Evolutionary conservation across 2,329 filamentous ascomycete species (phyloP), one percentile per base, ranked within the genome.

Genomic region (Cordyceps pruinosa): DNA sequence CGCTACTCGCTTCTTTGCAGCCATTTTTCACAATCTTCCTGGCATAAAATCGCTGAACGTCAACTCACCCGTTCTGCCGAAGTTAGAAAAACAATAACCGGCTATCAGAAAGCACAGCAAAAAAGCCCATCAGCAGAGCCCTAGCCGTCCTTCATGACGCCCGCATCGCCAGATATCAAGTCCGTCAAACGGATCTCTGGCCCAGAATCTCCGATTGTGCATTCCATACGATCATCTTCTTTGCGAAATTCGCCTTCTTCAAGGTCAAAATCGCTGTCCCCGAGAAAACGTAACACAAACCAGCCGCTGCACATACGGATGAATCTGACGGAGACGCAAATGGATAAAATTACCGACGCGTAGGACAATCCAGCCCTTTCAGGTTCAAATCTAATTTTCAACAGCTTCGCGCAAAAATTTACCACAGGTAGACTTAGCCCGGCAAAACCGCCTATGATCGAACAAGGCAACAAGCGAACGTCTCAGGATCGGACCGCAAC

Each of bases 341-440:
- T 80, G 69, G 73, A 79, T 57, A 75, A 70, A 58, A 68, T 80
- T 44, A 73, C 77, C 4, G 70, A 75, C 48, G 74, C 71, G 77
- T 79, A 69, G 59, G 74, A 52, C 21, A 10, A 32, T 13, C 3
- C 50, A 37, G 21, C 17, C 13, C 6, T 23, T n/a, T 41, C 13
- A 37, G 44, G 12, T 19, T 45, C 21, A 34, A 21, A 32, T 28
- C 60, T 66, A 37, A 67, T 49, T 5, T 2, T 35, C 10, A 10
- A 2, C 17, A 58, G 57, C 2, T 58, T 58, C 10, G 51, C 32
- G 7, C 44, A 64, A 19, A 71, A 68, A 52, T 61, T 69, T 15
- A 64, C 65, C 25, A 63, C 52, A 45, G 69, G 62, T 59, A 68
- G 63, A 19, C 58, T 55, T 4, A 64, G 32, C 13, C 37, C 30